Evolutionary conservation across 805 yeast genomes (phyloP), one percentile per base, ranked within the genome.

Genomic region (Ascoidea tarda): DNA sequence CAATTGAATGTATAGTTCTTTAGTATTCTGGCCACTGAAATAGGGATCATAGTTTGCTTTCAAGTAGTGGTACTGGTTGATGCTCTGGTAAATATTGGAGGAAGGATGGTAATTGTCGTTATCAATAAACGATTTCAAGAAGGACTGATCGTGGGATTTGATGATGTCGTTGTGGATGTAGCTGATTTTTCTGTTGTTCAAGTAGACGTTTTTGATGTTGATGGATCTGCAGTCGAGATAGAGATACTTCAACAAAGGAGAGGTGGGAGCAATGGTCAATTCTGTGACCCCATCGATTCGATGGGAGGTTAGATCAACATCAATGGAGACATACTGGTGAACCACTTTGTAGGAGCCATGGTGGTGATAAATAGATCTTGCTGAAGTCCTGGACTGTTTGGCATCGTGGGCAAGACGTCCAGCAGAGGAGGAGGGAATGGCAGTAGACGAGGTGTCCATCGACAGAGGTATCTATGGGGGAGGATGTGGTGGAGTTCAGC

Each of bases 171-270:
- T 69, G 61, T 83, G 78, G 14, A 67, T 62, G 61, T 73, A 88
- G 47, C 72, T 66, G 1, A 81, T 76, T 54, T 76, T 71, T 57
- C 80, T 72, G 52, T 79, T 76, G 60, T 84, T 89, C 47, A 93
- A 76, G 44, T 71, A 70, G 5, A 88, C 84, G 32, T 78, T 76
- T 31, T 75, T 73, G 45, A 93, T 77, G 45, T 70, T 71, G 69
- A 84, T 74, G 48, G 87, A 87, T 51, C 96, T 77, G 54, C 95
- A 87, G 64, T 93, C 98, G 51, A 93, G 69, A 51, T 78, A 77
- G 32, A 93, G 70, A 8, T 70, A 69, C 53, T 76, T 78, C 48
- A 91, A 68, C 1, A 71, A 60, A 21, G 81, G 69, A 51, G 81
- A 78, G 14, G 78, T 69, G 0, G 99, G 97, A 16, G 86, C 73